phyloP scores from a whole-genome alignment of 129 eudicot species.

The Tanacetum coccineum region DNA sequence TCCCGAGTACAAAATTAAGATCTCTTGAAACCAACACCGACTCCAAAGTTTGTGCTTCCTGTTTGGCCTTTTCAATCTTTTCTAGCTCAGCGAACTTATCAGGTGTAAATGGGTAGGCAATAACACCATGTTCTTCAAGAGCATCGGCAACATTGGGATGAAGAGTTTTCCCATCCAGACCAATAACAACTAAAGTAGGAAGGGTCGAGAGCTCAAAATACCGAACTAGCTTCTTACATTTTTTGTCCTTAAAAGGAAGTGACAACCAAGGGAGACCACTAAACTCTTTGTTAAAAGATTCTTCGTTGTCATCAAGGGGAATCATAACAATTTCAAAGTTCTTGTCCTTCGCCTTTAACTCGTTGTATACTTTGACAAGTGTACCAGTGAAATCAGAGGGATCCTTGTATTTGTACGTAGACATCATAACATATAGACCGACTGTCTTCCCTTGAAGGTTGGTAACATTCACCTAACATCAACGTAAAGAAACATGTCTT shows the following conservation, averaged over 20 bases:
- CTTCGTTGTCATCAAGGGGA: no score
- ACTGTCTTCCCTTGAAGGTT: no score
- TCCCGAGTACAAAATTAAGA: no score
- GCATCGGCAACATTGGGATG: conserved; percentile 65
- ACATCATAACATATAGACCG: no score
- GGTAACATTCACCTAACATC: no score
- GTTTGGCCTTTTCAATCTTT: no score
- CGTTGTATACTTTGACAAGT: conserved; percentile 49
- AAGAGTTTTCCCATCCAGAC: no score
- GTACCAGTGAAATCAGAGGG: no score
- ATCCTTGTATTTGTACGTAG: no score
- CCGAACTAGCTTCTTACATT: conserved; percentile 45
- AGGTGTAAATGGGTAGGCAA: conserved; percentile 76
- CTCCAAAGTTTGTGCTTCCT: conserved; percentile 78
- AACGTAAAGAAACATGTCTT: no score
- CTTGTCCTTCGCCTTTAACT: conserved; percentile 50
- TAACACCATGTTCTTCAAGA: conserved; percentile 74
- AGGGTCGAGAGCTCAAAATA: conserved; percentile 59
- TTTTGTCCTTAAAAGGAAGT: conserved; percentile 66
- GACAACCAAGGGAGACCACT: conserved; percentile 55
- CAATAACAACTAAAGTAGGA: conserved; percentile 66
- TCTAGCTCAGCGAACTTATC: conserved; percentile 70
- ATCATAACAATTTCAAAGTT: no score
- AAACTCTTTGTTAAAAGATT: no score
- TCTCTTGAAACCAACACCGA: conserved; percentile 63